Evolutionary conservation across 768 basidiomycete species (phyloP), one percentile per base, ranked within the genome.

Genomic region (Xanthoconium purpureum): DNA sequence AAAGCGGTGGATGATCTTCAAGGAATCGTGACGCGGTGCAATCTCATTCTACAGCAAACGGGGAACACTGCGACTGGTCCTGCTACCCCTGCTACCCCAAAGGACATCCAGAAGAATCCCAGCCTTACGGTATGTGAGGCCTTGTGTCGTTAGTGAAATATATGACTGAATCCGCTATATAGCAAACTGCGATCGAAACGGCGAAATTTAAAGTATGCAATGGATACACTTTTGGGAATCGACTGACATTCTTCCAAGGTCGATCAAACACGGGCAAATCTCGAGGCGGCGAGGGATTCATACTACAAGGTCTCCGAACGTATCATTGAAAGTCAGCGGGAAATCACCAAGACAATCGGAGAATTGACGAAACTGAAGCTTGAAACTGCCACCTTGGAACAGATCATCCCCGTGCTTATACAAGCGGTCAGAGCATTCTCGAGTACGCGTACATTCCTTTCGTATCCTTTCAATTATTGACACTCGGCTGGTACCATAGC

Each of bases 181-280:
- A 62, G 60, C 36, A 52, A 62, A 47, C 60, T 12, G 60, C 52
- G 0, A n/a, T 58, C 15, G 55, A 57, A 30, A 45, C 45, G 6
- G 37, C 60, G 0, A 62, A 57, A 20, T 62, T 54, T 30, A 18
- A 32, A 4, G 60, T 62, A n/a, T 12, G 20, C 11, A 9, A 10
- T 12, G 12, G 9, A 39, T 11, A 45, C 28, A 10, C 2, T 14
- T 5, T n/a, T n/a, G 10, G 33, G 4, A 39, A 29, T 13, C 6
- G 18, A 8, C 44, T 18, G 3, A 57, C 38, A 2, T 18, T 44
- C 38, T 39, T 15, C 20, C 20, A 6, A 63, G 62, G 61, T 63
- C 8, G 61, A 63, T 43, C 62, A 63, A 53, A 63, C 62, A 9
- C 62, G 62, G 6, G 62, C 45, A 18, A 63, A 63, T 28, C 54